Base-by-base conservation (phyloP, 495 filamentous ascomycete genomes). In the Lophiotrema nucula region DNA sequence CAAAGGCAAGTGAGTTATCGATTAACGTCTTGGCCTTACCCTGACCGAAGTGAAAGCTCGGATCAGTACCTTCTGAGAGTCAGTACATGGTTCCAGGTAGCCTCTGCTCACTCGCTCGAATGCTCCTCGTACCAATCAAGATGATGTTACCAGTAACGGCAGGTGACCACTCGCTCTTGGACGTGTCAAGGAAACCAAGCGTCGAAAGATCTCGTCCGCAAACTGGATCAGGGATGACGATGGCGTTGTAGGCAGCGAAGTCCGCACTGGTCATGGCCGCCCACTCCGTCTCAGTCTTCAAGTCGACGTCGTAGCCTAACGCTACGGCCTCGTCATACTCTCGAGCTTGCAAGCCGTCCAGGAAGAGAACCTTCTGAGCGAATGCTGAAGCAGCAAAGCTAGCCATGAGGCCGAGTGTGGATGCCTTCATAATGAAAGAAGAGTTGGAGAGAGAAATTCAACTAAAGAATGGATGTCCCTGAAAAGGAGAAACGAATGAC, bases 101-200 rank as follows among this genome's bases (percentile, higher is more conserved):
- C 8, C 39, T n/a, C 26, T 19, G 3, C 19, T 4, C 15, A 16
- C 3, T 22, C 41, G 21, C 12, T 26, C 1, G 19, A 18, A 31
- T n/a, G n/a, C n/a, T n/a, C n/a, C 6, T 6, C 42, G 18, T 66
- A 67, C 73, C 73, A 25, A 75, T 70, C 26, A 76, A 23, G 13
- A 76, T 65, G 4, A 76, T 62, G 54, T 76, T 76, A 4, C 73
- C 73, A 15, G 61, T 57, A 11, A 76, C 57, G 25, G 69, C 73
- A 4, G 73, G 73, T 22, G 69, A 71, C 73, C 73, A 76, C 22
- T 51, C 46, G 13, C 45, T 50, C 41, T 68, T 71, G 21, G 72
- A 70, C 18, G 57, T 38, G 18, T 63, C 54, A 16, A 67, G 53
- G n/a, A 68, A 49, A 4, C 53, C 51, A 31, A 71, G 60, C 21